Evolutionary conservation across 345 rosid species (phyloP), one percentile per base, ranked within the genome.

Genomic region (Reutealis trisperma): DNA sequence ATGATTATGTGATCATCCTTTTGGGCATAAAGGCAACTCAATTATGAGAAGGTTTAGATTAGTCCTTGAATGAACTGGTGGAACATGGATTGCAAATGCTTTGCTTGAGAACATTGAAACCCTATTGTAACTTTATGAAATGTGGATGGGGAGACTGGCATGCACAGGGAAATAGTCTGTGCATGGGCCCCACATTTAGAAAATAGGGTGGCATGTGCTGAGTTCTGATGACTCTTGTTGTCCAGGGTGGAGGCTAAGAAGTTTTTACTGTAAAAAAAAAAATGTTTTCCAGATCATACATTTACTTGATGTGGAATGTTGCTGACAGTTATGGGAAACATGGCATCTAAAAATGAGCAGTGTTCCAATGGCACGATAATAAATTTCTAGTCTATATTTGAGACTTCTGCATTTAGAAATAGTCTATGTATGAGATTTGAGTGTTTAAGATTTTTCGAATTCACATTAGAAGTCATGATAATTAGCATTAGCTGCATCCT

Each of bases 51-150:
- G 49, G 63, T 54, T 15, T 71, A 14, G 27, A 2, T 51, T 51
- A 51, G 73, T 27, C 60, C 60, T 70, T 51, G 59, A 12, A 51
- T 69, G 34, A 52, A 70, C 54, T 70, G 25, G 16, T 70, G 13
- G 54, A 24, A 21, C 58, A 30, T 70, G 44, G 41, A 24, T 22
- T 22, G 24, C 52, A 70, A 25, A 25, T 25, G 11, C 13, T 62
- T 70, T 32, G 25, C 55, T 9, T 71, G 63, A 34, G 22, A 30
- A 32, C 18, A 0, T 52, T 11, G 60, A 12, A 3, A 9, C 27
- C 30, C 5, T 21, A 21, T 8, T 21, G 19, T 19, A 8, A 34
- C 49, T 34, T 52, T 16, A 5, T 18, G 18, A 25, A 34, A 32
- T 54, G 47, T 71, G 14, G 49, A 55, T 71, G 24, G 74, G 19